A percentile compares a stretch with the other conserved stretches of the same genome.
These are phyloP conservation scores for Pogostemon cablin DNA, from an alignment of 257 asterid species.

Conservation along the genomic window DNA sequence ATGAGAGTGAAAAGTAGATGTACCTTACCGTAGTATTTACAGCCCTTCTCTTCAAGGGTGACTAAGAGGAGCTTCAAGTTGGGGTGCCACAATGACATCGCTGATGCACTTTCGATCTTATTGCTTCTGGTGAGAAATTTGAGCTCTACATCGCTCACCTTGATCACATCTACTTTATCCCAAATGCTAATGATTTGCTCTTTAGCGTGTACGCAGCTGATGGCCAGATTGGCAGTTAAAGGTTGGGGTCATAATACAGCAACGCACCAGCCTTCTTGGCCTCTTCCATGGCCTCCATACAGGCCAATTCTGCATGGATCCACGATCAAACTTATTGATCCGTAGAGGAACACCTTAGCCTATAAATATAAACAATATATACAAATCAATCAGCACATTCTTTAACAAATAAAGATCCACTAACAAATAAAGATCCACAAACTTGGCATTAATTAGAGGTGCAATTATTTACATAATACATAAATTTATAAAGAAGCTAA, in stretches of 20 bases:
- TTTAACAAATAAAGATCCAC: too few species aligned
- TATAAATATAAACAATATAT: constrained; percentile 27
- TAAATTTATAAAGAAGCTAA: not conserved
- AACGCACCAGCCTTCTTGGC: too few species aligned
- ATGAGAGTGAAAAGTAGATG: constrained; percentile 14
- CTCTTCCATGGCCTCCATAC: too few species aligned
- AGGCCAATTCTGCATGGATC: constrained; percentile 39
- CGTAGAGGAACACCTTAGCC: constrained; percentile 94
- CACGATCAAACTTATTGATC: constrained; percentile 92
- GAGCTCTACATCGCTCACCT: constrained; percentile 57
- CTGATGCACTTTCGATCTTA: too few species aligned
- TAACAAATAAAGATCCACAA: too few species aligned
- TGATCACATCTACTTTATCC: too few species aligned
- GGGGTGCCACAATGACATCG: too few species aligned
- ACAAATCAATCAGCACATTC: not conserved
- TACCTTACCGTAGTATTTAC: constrained; percentile 86
- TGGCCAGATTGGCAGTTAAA: constrained; percentile 52
- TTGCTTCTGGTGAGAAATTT: constrained; percentile 81
- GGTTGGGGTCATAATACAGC: too few species aligned
- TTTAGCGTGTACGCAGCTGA: constrained; percentile 74
- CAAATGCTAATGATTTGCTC: too few species aligned
- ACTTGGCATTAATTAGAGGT: not conserved
- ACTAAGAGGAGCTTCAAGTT: too few species aligned
- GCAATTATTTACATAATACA: not conserved
- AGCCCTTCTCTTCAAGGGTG: constrained; percentile 30